phyloP scores from a whole-genome alignment of 257 asterid genomes.

The Galeopsis tetrahit region DNA sequence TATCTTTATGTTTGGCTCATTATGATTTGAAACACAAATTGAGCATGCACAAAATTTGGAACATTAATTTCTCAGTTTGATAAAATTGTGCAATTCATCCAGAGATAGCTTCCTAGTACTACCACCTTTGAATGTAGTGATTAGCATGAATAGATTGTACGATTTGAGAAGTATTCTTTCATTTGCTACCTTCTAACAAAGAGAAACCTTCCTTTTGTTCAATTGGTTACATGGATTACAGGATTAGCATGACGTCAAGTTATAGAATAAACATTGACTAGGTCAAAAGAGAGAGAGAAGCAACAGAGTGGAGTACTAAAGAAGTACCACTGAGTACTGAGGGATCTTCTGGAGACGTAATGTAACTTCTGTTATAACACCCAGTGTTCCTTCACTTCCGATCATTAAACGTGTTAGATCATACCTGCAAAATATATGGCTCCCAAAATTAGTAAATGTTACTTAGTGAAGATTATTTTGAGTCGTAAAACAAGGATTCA shows the following conservation, averaged over 20 bases:
- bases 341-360: slow-evolving; percentile 95
- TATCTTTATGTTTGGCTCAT: neutral
- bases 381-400: slow-evolving; percentile 99
- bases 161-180: too few species aligned
- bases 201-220: too few species aligned
- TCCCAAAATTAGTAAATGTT: slow-evolving; percentile 28
- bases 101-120: neutral
- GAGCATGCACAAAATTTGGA: neutral
- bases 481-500: neutral
- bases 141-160: too few species aligned
- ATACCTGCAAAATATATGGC: slow-evolving; percentile 57
- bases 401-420: slow-evolving; percentile 92
- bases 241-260: neutral
- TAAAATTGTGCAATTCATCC: neutral
- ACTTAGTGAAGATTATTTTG: neutral
- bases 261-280: slow-evolving; percentile 10
- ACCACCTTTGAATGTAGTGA: neutral
- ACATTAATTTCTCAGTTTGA: neutral
- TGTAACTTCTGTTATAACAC: slow-evolving; percentile 93
- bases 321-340: slow-evolving; percentile 77
- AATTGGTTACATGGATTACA: too few species aligned
- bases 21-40: slow-evolving; percentile 20
- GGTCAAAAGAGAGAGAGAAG: slow-evolving; percentile 29
- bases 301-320: slow-evolving; percentile 22
- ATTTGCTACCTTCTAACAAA: too few species aligned